These are phyloP conservation scores for Meredithiella fracta DNA, from an alignment of 2,329 filamentous ascomycete species.

Conservation along the genomic window DNA sequence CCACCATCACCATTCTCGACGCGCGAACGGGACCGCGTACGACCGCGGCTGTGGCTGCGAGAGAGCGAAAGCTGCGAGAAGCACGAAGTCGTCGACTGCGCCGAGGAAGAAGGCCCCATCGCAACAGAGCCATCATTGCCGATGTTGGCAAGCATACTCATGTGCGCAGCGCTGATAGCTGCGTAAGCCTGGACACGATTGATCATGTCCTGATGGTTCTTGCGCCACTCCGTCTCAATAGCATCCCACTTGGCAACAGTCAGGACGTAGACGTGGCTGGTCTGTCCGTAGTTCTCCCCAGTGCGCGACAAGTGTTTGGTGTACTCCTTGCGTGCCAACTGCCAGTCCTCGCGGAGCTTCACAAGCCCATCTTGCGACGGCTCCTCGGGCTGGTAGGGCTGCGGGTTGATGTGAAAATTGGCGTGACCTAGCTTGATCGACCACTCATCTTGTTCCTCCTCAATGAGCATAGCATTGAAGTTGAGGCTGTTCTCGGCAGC, in stretches of 20 bases:
- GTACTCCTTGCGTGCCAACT: slow-evolving; percentile 68
- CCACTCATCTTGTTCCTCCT: slow-evolving; percentile 59
- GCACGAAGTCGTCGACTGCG: slow-evolving; percentile 4
- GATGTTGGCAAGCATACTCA: background rate
- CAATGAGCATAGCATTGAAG: slow-evolving; percentile 44
- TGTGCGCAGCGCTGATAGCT: slow-evolving; percentile 18
- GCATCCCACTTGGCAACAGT: slow-evolving; percentile 82
- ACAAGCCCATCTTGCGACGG: slow-evolving; percentile 41
- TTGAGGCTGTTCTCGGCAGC: slow-evolving; percentile 40
- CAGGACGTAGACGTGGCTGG: slow-evolving; percentile 71
- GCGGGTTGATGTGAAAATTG: slow-evolving; percentile 76
- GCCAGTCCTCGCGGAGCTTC: slow-evolving; percentile 63
- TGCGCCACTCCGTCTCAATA: slow-evolving; percentile 59
- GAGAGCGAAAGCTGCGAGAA: slow-evolving; percentile 15
- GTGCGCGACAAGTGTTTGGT: slow-evolving; percentile 77
- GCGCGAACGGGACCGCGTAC: slow-evolving; percentile 24
- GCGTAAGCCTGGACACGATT: slow-evolving; percentile 28
- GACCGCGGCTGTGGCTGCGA: slow-evolving; percentile 26
- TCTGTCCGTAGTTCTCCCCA: slow-evolving; percentile 77
- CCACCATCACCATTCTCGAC: slow-evolving; percentile 25
- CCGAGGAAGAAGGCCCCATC: slow-evolving; percentile 13
- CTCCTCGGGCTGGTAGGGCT: slow-evolving; percentile 55
- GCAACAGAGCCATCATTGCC: slow-evolving; percentile 16
- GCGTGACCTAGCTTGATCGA: slow-evolving; percentile 73
- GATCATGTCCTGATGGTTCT: slow-evolving; percentile 49